Percentiles rank a stretch among this genome's conserved stretches.
These are phyloP conservation scores for Hypoxylon sp. DNA, from an alignment of 2,329 filamentous ascomycete genomes.

Conservation along the genomic window DNA sequence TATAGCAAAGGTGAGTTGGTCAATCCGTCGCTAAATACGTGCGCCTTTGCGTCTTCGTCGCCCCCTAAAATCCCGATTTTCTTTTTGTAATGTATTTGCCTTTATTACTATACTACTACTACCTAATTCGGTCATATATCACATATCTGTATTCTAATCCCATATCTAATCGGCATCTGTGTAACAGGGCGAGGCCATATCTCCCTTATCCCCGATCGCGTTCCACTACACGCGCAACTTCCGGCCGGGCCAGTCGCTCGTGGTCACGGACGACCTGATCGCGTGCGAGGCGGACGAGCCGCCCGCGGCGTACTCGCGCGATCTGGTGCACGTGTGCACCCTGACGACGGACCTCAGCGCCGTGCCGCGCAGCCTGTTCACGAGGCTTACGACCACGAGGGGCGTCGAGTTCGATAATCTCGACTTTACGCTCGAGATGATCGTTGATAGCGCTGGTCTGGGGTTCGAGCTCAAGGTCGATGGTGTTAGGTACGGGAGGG, in stretches of 20 bases:
- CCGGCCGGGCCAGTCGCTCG: slow-evolving; percentile 80
- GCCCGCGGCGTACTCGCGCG: slow-evolving; percentile 71
- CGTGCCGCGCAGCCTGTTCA: slow-evolving; percentile 81
- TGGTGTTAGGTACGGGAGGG: slow-evolving; percentile 80
- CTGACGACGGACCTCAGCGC: slow-evolving; percentile 84
- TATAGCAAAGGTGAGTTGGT: slow-evolving; percentile 76
- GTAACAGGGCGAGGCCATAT: slow-evolving; percentile 78
- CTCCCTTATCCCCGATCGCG: slow-evolving; percentile 79
- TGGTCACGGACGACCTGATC: slow-evolving; percentile 86
- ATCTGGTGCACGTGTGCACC: slow-evolving; percentile 81
- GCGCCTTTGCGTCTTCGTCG: neutral
- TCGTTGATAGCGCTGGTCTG: slow-evolving; percentile 81
- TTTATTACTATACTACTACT: neutral
- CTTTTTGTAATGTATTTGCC: neutral
- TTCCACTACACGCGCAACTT: slow-evolving; percentile 92
- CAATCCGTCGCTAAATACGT: neutral
- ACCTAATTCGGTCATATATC: no score
- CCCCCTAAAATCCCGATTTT: neutral
- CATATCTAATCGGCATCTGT: neutral
- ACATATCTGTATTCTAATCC: slow-evolving; percentile 4
- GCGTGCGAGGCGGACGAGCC: slow-evolving; percentile 79
- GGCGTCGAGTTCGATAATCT: slow-evolving; percentile 87
- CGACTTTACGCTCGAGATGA: slow-evolving; percentile 87
- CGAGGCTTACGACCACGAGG: slow-evolving; percentile 80
- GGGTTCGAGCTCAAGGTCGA: slow-evolving; percentile 86